Percentiles rank a stretch among this genome's conserved stretches.
Evolutionary conservation across 106 monocot species (phyloP).

Genomic region (Apostasia shenzhenica): DNA sequence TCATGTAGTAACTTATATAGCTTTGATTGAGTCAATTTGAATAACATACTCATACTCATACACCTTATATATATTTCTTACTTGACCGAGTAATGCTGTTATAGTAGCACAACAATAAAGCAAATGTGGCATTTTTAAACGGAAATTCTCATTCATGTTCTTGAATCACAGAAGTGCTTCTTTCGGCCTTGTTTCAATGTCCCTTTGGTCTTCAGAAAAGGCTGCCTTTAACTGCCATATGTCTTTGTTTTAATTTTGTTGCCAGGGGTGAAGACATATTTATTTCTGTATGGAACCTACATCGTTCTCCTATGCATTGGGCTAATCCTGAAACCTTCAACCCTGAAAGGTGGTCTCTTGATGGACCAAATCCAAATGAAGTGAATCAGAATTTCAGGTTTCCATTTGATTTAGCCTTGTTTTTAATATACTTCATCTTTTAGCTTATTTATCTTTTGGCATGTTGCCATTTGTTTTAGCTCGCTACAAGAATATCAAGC

Average conservation of each 20-base stretch:
- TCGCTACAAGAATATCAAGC: no score
- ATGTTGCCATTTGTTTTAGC: no score
- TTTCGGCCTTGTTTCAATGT: neutral
- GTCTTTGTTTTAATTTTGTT: constrained; percentile 9
- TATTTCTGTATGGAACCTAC: constrained; percentile 92
- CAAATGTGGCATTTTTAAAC: no score
- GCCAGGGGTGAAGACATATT: constrained; percentile 94
- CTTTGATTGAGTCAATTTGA: no score
- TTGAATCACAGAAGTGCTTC: neutral
- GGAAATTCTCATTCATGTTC: neutral
- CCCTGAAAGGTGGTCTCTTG: constrained; percentile 97
- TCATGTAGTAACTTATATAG: no score
- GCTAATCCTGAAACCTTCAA: constrained; percentile 79
- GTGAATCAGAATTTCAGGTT: constrained; percentile 96
- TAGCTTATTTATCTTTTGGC: neutral
- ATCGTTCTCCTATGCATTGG: constrained; percentile 71
- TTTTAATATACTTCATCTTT: neutral
- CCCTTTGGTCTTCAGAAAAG: neutral
- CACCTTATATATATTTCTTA: no score
- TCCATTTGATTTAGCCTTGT: neutral
- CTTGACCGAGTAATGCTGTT: no score
- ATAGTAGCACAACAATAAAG: no score
- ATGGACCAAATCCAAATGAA: constrained; percentile 98
- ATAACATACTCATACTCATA: no score
- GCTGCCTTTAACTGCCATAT: neutral